Conservation (phyloP, 805 yeast genomes). For the Saccharomycopsis microspora region DNA sequence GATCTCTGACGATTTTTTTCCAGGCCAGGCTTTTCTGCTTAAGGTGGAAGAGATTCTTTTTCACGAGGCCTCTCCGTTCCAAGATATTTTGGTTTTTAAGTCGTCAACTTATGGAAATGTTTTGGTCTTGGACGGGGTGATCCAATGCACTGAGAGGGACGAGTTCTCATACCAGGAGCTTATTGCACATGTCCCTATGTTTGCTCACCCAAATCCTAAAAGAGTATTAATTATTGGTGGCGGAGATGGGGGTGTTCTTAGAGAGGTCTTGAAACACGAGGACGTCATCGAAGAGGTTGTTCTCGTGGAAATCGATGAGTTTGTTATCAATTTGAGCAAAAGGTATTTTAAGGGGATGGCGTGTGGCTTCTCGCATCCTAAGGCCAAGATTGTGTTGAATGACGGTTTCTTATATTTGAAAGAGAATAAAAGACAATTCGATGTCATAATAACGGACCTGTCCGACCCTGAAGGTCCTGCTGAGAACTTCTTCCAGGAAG, state of each 20-base stretch:
- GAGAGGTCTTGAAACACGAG: conserved; percentile 75
- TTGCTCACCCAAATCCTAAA: conserved; percentile 65
- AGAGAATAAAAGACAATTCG: conserved; percentile 34
- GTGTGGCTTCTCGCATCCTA: conserved; percentile 46
- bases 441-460: conserved; percentile 83
- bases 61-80: conserved; percentile 58
- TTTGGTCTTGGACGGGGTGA: conserved; percentile 77
- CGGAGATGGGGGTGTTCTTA: conserved; percentile 90
- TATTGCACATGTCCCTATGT: conserved; percentile 75
- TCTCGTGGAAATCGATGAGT: conserved; percentile 82
- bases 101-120: conserved; percentile 77
- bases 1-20: conserved; percentile 56
- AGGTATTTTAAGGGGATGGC: conserved; percentile 75
- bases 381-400: conserved; percentile 53
- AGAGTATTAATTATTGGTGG: conserved; percentile 86
- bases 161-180: conserved; percentile 83
- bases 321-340: conserved; percentile 62
- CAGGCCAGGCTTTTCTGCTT: conserved; percentile 76
- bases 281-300: conserved; percentile 50
- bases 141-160: conserved; percentile 86
- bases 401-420: conserved; percentile 79
- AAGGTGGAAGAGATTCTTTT: conserved; percentile 55
- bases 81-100: conserved; percentile 72
- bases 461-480: conserved; percentile 97
- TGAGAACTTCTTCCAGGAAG: conserved; percentile 70